These are phyloP conservation scores for Mortierella sp. DNA, from an alignment of 371 early-diverging fungal genomes.

Conservation along the genomic window DNA sequence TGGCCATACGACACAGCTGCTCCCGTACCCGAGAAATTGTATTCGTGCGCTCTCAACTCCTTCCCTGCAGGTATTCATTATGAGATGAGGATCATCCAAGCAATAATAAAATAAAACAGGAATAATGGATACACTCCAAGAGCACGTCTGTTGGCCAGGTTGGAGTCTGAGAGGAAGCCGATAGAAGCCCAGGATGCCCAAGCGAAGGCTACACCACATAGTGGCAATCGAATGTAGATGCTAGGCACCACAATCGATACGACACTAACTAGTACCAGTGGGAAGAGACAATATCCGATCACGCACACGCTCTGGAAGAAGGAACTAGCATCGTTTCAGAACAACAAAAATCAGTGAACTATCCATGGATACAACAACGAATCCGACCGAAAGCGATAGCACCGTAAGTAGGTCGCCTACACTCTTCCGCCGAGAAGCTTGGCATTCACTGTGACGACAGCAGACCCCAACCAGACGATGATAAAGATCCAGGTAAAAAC, in stretches of 20 bases:
- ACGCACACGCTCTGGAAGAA: constrained; percentile 96
- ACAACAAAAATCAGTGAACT: not conserved
- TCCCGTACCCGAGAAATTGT: not conserved
- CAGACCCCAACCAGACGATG: constrained; percentile 92
- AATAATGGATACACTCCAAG: constrained; percentile 94
- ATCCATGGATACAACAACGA: too few species aligned
- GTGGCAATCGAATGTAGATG: constrained; percentile 76
- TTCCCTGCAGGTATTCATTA: too few species aligned
- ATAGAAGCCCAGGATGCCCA: constrained; percentile 95
- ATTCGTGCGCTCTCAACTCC: too few species aligned
- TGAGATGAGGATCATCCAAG: constrained; percentile 88
- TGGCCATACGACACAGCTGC: too few species aligned
- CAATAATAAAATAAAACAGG: constrained; percentile 92
- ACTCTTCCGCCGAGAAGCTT: constrained; percentile 92
- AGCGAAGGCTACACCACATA: constrained; percentile 77
- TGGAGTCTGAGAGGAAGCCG: constrained; percentile 87
- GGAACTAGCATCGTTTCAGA: constrained; percentile 63
- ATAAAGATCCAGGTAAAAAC: constrained; percentile 93
- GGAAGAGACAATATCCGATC: constrained; percentile 96
- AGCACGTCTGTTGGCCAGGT: constrained; percentile 82
- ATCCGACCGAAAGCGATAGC: too few species aligned
- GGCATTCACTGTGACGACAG: constrained; percentile 93
- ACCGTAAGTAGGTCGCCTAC: constrained; percentile 62
- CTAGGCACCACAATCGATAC: constrained; percentile 72
- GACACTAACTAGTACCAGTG: constrained; percentile 83